Base-by-base conservation (phyloP, 176 grass and related monocot species). In the Aegilops sharonensis region DNA sequence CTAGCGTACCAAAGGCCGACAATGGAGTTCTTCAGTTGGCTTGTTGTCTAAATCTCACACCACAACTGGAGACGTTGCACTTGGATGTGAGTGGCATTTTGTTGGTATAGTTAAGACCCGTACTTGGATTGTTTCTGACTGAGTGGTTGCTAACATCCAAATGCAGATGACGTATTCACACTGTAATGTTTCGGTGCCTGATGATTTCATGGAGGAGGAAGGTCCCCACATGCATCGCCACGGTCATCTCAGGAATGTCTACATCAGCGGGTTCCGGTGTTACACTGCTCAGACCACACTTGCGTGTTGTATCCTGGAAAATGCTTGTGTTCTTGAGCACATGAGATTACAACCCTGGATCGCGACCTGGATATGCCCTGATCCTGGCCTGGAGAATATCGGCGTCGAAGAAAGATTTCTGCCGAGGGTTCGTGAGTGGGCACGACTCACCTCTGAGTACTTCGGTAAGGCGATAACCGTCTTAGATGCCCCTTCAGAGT, bases 201-300 rank as follows among this genome's bases (percentile, higher is more conserved):
- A 66, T 5, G 5, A 18, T 18, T 54, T 11, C 3, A 4, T 5
- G 18, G 18, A 17, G 18, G 18, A 17, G 13, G 66, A 68, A 8
- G 31, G 3, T 9, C 31, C 65, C 31, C 66, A 18, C 31, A 47
- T 76, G 82, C 0, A 57, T 20, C 25, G 6, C 36, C 82, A 75
- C 15, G 10, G 45, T 32, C 24, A 34, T 42, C 82, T 84, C 17
- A 84, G 35, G 27, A 50, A 5, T 0, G 43, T 85, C 21, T 39
- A 67, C 83, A 85, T 85, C 39, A 75, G 42, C 11, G 27, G 83
- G 61, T 85, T 85, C 60, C 12, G 42, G 2, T 73, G 70, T 40
- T 64, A 64, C 82, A 25, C 9, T 3, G 5, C 82, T 75, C 52
- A 62, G 69, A 18, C 29, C 0, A 13, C 20, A 45, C 43, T 85